These are phyloP conservation scores for Pelargonium fulgidum DNA, from an alignment of 441 rosid species.

Conservation along the genomic window DNA sequence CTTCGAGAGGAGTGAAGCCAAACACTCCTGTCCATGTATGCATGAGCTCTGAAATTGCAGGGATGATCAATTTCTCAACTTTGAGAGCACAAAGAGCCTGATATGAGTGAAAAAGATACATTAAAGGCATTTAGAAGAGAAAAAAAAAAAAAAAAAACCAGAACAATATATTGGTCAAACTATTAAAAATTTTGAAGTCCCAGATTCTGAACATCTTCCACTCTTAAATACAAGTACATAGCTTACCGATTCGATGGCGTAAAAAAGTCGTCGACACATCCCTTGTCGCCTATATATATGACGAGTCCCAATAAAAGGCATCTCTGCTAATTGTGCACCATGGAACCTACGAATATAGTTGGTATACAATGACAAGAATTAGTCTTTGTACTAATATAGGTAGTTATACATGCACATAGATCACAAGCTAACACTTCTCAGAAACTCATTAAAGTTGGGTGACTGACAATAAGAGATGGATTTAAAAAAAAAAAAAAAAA, in stretches of 20 bases:
- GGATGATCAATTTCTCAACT: conserved; percentile 81
- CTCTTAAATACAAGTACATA: conserved; percentile 9
- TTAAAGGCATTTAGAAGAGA: background rate
- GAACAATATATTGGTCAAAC: conserved; percentile 6
- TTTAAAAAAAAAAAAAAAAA: too few species aligned
- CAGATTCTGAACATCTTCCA: conserved; percentile 6
- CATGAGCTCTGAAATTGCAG: conserved; percentile 82
- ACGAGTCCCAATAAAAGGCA: conserved; percentile 99
- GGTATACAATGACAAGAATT: conserved; percentile 17
- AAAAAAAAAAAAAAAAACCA: conserved; percentile 14
- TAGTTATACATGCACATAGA: conserved; percentile 10
- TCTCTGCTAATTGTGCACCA: conserved; percentile 78
- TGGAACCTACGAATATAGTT: conserved; percentile 56
- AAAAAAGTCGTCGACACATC: conserved; percentile 90
- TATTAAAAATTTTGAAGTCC: conserved; percentile 15
- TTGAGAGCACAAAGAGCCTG: conserved; percentile 65
- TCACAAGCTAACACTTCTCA: background rate
- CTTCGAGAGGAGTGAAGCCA: conserved; percentile 61
- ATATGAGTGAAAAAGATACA: conserved; percentile 14
- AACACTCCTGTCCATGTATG: conserved; percentile 88
- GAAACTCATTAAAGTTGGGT: conserved; percentile 8
- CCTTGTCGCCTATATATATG: conserved; percentile 94
- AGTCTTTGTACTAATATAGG: conserved; percentile 12
- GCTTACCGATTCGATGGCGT: conserved; percentile 81
- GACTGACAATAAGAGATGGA: background rate